Evolutionary conservation across 495 filamentous ascomycete species (phyloP), one percentile per base, ranked within the genome.

Genomic region (Echria macrotheca): DNA sequence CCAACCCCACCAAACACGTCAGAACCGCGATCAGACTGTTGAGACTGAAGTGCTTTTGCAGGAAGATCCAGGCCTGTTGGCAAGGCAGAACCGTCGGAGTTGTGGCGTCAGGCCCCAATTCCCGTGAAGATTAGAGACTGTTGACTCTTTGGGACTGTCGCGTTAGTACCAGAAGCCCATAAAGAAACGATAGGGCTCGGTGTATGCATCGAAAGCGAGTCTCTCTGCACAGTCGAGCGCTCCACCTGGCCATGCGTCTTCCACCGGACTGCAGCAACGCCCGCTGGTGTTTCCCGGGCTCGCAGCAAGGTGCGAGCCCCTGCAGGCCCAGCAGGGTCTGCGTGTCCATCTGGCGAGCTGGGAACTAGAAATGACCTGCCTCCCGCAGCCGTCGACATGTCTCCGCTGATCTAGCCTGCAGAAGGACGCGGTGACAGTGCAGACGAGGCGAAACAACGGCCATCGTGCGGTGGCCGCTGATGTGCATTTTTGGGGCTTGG

Each of bases 1-100:
- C 61, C 61, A 49, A 28, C 53, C 59, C 61, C 59, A 39, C 47
- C 41, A 50, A 55, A 59, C 55, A 61, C 58, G 54, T 59, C 56
- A 57, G 41, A 38, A 52, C 46, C 49, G 57, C 51, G 57, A 45
- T 54, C 49, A 44, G 43, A 26, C 49, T 44, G 53, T 51, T 26
- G 21, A 15, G 21, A 44, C 15, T 38, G 44, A 26, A 17, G 44
- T 26, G 33, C 19, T 18, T 28, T 47, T 15, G 31, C 44, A 26
- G 22, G 21, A 24, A 33, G 38, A 24, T 22, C 15, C 33, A 15
- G 46, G 21, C 31, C 31, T 40, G 46, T 35, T 48, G 46, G 46
- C 46, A 39, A 10, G n/a, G 15, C 36, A 39, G 36, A 39, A 15
- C 36, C 12, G 36, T 15, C 12, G 4, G 25, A 44, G 14, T 15